These are phyloP conservation scores for Gymnopus androsaceus DNA, from an alignment of 1,284 basidiomycete genomes.

Conservation along the genomic window DNA sequence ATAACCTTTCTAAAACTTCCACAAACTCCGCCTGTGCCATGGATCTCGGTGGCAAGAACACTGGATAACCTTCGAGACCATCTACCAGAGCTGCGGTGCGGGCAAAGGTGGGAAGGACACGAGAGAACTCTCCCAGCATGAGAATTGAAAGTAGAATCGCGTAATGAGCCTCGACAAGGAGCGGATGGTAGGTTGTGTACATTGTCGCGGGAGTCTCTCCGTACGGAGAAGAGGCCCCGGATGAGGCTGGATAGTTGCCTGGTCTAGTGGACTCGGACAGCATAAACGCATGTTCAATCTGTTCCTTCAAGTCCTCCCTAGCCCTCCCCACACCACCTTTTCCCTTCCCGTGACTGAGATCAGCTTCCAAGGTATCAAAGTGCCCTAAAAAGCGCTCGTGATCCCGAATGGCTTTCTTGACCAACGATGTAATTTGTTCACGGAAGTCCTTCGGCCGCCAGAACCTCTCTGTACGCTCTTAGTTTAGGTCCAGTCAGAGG, in stretches of 20 bases:
- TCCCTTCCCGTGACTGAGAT: conserved; percentile 3
- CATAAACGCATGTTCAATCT: conserved; percentile 65
- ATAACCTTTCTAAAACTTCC: conserved; percentile 76
- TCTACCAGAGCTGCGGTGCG: conserved; percentile 69
- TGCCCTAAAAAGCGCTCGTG: conserved; percentile 78
- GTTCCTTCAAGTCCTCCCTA: conserved; percentile 36
- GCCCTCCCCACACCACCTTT: conserved; percentile 5
- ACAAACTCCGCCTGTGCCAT: conserved; percentile 85
- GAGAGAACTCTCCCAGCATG: conserved; percentile 71
- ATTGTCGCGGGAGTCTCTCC: conserved; percentile 42
- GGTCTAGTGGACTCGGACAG: conserved; percentile 68
- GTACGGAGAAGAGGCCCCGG: conserved; percentile 10
- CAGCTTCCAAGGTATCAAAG: conserved; percentile 69
- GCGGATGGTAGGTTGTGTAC: conserved; percentile 83
- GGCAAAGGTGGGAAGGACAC: conserved; percentile 61
- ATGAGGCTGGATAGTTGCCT: conserved; percentile 36
- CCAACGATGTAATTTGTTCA: conserved; percentile 55
- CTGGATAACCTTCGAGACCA: conserved; percentile 79
- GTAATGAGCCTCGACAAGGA: conserved; percentile 82
- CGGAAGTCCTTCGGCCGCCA: conserved; percentile 54
- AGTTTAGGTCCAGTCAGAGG: conserved; percentile 57
- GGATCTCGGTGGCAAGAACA: conserved; percentile 79
- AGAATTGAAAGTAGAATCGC: conserved; percentile 70
- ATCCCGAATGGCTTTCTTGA: conserved; percentile 76
- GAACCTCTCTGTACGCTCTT: conserved; percentile 57